phyloP scores from a whole-genome alignment of 495 filamentous ascomycete species.

The Podospora pseudopauciseta region DNA sequence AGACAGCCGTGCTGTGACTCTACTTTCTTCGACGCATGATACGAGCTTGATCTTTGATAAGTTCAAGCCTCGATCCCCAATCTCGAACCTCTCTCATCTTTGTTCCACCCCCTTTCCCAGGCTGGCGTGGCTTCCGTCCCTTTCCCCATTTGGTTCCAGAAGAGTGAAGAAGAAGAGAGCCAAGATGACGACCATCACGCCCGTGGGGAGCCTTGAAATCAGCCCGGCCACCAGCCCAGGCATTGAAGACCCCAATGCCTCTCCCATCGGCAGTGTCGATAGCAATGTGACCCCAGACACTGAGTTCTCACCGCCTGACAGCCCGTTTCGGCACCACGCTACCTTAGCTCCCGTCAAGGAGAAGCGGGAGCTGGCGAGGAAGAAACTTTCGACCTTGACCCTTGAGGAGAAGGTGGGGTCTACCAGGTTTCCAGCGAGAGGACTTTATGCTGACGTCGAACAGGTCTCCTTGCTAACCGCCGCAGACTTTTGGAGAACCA shows the following conservation, averaged over 20 bases:
- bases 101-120: neutral
- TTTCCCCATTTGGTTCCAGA: neutral
- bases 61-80: neutral
- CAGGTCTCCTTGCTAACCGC: constrained; percentile 60
- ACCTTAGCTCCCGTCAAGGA: constrained; percentile 21
- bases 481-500: constrained; percentile 77
- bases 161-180: constrained; percentile 6
- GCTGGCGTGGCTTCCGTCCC: neutral
- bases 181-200: constrained; percentile 16
- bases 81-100: neutral
- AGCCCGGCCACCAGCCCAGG: constrained; percentile 7
- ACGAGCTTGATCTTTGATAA: neutral
- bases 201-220: constrained; percentile 29
- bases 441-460: constrained; percentile 24
- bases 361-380: constrained; percentile 36
- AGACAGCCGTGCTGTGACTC: constrained; percentile 19
- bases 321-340: constrained; percentile 36
- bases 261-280: constrained; percentile 39
- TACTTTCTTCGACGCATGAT: neutral
- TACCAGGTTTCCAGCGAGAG: neutral
- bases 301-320: constrained; percentile 49
- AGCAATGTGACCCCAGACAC: constrained; percentile 47
- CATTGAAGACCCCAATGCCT: constrained; percentile 38
- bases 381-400: constrained; percentile 45
- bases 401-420: constrained; percentile 52